Percentiles rank a stretch among this genome's conserved stretches.
phyloP scores from a whole-genome alignment of 1,139 yeast species.

The Candida gigantensis region DNA sequence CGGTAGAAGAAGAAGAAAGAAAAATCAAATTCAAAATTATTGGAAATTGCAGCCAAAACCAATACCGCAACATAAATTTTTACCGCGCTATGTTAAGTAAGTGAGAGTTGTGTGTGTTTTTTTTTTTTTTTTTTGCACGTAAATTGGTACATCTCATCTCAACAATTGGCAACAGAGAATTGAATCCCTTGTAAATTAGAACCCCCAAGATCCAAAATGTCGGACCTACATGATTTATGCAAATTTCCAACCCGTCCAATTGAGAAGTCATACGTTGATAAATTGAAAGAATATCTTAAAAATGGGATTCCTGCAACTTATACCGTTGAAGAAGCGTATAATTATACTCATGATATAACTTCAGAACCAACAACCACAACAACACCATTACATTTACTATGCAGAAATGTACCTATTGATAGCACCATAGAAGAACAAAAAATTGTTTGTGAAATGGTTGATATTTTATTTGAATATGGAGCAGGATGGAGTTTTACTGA shows the following conservation, averaged over 20 bases:
- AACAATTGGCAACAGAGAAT: too few relatives aligned
- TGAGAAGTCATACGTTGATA: conserved; percentile 41
- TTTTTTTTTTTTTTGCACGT: too few relatives aligned
- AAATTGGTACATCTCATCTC: too few relatives aligned
- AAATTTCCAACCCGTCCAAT: conserved; percentile 60
- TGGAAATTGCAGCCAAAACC: too few relatives aligned
- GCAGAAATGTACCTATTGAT: conserved; percentile 52
- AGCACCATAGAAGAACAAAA: conserved; percentile 41
- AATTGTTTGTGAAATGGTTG: conserved; percentile 57
- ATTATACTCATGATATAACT: conserved; percentile 45
- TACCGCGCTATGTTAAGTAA: too few relatives aligned
- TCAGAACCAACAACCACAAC: conserved; percentile 47
- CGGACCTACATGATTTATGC: conserved; percentile 71
- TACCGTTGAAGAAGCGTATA: conserved; percentile 73
- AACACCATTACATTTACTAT: conserved; percentile 76
- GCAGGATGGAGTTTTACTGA: conserved; percentile 88
- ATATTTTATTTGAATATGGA: conserved; percentile 73
- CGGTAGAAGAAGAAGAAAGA: too few relatives aligned
- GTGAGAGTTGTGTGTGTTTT: too few relatives aligned
- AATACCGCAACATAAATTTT: too few relatives aligned
- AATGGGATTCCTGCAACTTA: conserved; percentile 81
- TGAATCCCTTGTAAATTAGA: too few relatives aligned
- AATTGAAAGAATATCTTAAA: conserved; percentile 48
- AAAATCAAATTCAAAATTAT: too few relatives aligned
- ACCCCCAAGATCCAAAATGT: conserved; percentile 40